Conservation (phyloP, 768 basidiomycete species). For the Lactarius sanguifluus region DNA sequence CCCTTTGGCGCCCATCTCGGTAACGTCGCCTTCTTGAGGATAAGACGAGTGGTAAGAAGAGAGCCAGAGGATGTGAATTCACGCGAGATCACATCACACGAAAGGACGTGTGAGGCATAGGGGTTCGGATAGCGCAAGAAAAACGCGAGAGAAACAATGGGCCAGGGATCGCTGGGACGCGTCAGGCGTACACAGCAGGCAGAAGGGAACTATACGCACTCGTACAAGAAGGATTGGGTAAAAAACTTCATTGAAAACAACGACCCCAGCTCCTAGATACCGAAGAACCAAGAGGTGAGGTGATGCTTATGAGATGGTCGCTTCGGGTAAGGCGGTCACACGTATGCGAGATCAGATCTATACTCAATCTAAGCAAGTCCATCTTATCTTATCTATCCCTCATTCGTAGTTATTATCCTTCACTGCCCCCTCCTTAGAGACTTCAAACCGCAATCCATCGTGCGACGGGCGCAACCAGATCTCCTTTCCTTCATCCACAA, state of each 20-base stretch:
- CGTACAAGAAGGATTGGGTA: slow-evolving; percentile 56
- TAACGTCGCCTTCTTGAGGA: slow-evolving; percentile 88
- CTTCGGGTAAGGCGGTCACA: slow-evolving; percentile 6
- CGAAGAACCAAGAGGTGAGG: not conserved
- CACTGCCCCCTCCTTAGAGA: slow-evolving; percentile 44
- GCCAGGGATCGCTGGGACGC: slow-evolving; percentile 78
- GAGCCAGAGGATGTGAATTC: slow-evolving; percentile 68
- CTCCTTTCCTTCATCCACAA: slow-evolving; percentile 48
- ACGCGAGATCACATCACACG: slow-evolving; percentile 93
- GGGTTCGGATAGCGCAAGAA: slow-evolving; percentile 96
- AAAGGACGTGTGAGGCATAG: slow-evolving; percentile 88
- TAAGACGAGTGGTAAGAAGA: slow-evolving; percentile 83
- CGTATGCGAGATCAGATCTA: slow-evolving; percentile 14
- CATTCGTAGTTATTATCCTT: slow-evolving; percentile 52
- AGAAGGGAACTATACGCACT: slow-evolving; percentile 40
- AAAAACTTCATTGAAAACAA: slow-evolving; percentile 51
- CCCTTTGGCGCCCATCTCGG: slow-evolving; percentile 89
- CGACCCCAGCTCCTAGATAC: slow-evolving; percentile 40
- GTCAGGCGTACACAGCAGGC: slow-evolving; percentile 19
- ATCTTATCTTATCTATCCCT: not conserved
- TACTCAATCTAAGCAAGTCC: not conserved
- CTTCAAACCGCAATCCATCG: slow-evolving; percentile 65
- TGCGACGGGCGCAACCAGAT: slow-evolving; percentile 72
- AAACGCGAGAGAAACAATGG: slow-evolving; percentile 89
- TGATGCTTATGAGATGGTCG: not conserved